Percentiles rank a stretch among this genome's conserved stretches.
These are phyloP conservation scores for Coniferiporia weirii DNA, from an alignment of 1,284 basidiomycete genomes.

Conservation along the genomic window DNA sequence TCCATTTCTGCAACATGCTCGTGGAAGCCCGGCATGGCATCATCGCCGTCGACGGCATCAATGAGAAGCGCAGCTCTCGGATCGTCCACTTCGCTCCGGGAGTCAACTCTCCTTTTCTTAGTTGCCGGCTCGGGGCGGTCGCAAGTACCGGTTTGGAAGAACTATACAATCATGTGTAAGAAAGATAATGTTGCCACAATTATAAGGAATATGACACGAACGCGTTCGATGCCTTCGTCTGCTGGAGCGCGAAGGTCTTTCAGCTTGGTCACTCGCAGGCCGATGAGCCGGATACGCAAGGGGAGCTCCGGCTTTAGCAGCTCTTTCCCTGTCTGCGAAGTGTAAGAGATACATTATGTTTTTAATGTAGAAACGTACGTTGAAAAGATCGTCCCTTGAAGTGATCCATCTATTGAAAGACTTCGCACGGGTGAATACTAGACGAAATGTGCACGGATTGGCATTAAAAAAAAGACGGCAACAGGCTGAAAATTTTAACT, in stretches of 20 bases:
- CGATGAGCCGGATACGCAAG: slow-evolving; percentile 38
- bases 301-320: slow-evolving; percentile 40
- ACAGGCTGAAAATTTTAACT: no score
- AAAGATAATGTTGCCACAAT: not conserved
- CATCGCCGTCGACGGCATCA: not conserved
- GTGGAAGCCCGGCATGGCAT: slow-evolving; percentile 7
- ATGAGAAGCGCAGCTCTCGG: not conserved
- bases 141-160: slow-evolving; percentile 8
- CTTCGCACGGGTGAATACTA: slow-evolving; percentile 39
- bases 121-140: slow-evolving; percentile 1
- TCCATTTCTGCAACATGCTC: slow-evolving; percentile 3
- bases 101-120: slow-evolving; percentile 12
- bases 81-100: not conserved
- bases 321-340: slow-evolving; percentile 34
- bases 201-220: slow-evolving; percentile 3
- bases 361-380: slow-evolving; percentile 25
- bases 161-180: not conserved
- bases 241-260: slow-evolving; percentile 32
- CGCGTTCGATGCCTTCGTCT: slow-evolving; percentile 25
- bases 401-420: slow-evolving; percentile 35
- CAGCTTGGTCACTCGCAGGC: slow-evolving; percentile 38
- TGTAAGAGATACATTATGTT: not conserved
- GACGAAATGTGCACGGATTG: not conserved
- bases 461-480: not conserved
- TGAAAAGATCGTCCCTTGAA: slow-evolving; percentile 38